A percentile compares a stretch with the other conserved stretches of the same genome.
phyloP scores from a whole-genome alignment of 2,329 filamentous ascomycete species.

The Aotearoamyces nothofagi region DNA sequence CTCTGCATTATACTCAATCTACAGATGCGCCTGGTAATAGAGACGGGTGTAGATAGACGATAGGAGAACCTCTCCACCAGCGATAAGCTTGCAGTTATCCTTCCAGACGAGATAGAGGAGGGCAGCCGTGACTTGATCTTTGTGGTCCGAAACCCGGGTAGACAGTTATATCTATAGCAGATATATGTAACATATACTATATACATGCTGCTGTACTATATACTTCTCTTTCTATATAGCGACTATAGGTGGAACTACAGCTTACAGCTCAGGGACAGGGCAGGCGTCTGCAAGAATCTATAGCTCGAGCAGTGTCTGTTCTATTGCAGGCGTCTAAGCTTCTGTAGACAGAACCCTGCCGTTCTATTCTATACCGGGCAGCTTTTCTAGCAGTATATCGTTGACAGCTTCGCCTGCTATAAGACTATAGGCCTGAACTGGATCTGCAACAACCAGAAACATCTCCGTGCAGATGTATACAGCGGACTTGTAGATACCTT shows the following conservation, averaged over 20 bases:
- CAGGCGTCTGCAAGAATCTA: too few relatives aligned
- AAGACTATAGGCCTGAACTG: conserved; percentile 1
- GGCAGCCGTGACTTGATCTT: conserved; percentile 2
- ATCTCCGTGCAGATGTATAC: conserved; percentile 1
- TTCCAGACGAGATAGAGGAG: conserved; percentile 4
- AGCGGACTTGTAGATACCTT: conserved; percentile 1
- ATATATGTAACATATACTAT: conserved; percentile 2
- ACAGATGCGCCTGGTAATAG: conserved; percentile 4
- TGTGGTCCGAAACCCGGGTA: conserved; percentile 1
- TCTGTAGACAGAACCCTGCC: neutral
- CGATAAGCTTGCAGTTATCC: conserved; percentile 4
- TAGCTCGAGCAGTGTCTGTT: conserved; percentile 2
- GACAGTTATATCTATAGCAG: neutral
- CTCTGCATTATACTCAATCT: conserved; percentile 3
- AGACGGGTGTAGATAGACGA: conserved; percentile 4
- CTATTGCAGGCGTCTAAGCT: conserved; percentile 2
- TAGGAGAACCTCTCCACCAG: conserved; percentile 5
- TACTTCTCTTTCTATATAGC: conserved; percentile 4
- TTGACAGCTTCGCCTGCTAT: conserved; percentile 3
- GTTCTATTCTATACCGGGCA: conserved; percentile 1
- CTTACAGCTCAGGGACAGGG: too few relatives aligned
- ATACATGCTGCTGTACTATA: conserved; percentile 6
- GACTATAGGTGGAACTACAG: too few relatives aligned
- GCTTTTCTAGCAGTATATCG: conserved; percentile 2
- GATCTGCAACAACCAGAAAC: neutral